Conservation (phyloP, 305 asterid species). For the Fraxinus sp. region DNA sequence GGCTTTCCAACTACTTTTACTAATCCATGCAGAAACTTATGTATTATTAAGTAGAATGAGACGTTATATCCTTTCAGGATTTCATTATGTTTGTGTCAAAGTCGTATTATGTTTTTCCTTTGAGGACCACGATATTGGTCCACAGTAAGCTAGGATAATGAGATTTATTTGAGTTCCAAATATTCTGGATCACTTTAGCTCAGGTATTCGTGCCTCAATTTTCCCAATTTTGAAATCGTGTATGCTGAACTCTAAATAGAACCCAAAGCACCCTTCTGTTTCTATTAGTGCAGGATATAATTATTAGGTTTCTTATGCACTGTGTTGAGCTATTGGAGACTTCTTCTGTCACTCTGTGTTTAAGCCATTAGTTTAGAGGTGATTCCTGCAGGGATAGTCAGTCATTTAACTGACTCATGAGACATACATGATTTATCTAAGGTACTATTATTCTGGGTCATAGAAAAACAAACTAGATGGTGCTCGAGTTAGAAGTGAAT, state of each 20-base stretch:
- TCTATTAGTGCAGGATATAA: neutral
- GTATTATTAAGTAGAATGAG: neutral
- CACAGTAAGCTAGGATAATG: neutral
- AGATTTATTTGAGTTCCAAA: constrained; percentile 3
- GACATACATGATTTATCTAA: neutral
- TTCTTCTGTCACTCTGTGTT: neutral
- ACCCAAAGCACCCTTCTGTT: neutral
- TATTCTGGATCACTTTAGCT: neutral
- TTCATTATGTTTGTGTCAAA: neutral
- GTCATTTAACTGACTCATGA: neutral
- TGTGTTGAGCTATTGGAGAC: neutral
- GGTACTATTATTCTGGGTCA: neutral
- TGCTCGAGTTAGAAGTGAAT: neutral
- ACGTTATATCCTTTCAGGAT: neutral
- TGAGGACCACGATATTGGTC: neutral
- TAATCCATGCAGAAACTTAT: neutral
- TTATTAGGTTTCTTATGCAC: neutral
- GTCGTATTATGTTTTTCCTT: neutral
- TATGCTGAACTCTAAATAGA: neutral
- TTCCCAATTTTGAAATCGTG: neutral
- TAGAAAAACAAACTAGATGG: neutral
- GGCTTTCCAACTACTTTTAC: constrained; percentile 16
- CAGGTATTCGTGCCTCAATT: neutral
- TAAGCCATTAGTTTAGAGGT: neutral
- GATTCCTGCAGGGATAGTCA: neutral